phyloP scores from a whole-genome alignment of 2,329 filamentous ascomycete genomes.

The Pseudonectria buxi region DNA sequence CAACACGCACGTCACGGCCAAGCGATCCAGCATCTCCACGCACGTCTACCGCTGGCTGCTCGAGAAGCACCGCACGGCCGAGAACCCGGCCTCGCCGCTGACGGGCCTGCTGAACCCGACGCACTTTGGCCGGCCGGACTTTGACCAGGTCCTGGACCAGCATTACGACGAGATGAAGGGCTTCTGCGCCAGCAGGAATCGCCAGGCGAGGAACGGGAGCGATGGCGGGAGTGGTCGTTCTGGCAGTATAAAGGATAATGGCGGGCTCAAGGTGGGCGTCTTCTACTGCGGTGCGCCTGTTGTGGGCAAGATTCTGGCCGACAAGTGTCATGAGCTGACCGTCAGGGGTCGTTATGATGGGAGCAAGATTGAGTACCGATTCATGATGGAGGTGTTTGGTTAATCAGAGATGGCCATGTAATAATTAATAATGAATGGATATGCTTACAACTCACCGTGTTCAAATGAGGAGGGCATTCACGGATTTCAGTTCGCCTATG shows the following conservation, averaged over 20 bases:
- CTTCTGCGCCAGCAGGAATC: constrained; percentile 21
- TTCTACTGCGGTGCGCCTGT: constrained; percentile 51
- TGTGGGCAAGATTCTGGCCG: constrained; percentile 49
- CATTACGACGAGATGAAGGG: constrained; percentile 48
- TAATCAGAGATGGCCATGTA: constrained; percentile 11
- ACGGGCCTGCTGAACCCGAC: constrained; percentile 48
- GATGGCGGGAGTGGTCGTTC: not conserved
- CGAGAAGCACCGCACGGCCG: constrained; percentile 47
- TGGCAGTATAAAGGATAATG: constrained; percentile 10
- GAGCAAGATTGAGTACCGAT: constrained; percentile 47
- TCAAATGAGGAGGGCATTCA: too few relatives aligned
- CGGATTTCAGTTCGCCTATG: too few relatives aligned
- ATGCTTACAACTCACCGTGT: too few relatives aligned
- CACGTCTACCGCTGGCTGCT: constrained; percentile 51
- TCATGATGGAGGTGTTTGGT: constrained; percentile 53
- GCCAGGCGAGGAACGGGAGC: not conserved
- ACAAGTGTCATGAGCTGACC: constrained; percentile 45
- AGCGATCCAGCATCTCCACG: constrained; percentile 44
- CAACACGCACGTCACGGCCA: constrained; percentile 50
- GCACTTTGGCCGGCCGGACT: constrained; percentile 49
- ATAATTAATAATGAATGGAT: too few relatives aligned
- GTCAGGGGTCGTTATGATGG: constrained; percentile 44
- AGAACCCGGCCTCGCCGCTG: constrained; percentile 44
- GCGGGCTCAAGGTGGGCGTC: constrained; percentile 42
- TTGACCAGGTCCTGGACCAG: constrained; percentile 43